Conservation (phyloP, 495 filamentous ascomycete genomes). For the Talaromyces stipitatus region DNA sequence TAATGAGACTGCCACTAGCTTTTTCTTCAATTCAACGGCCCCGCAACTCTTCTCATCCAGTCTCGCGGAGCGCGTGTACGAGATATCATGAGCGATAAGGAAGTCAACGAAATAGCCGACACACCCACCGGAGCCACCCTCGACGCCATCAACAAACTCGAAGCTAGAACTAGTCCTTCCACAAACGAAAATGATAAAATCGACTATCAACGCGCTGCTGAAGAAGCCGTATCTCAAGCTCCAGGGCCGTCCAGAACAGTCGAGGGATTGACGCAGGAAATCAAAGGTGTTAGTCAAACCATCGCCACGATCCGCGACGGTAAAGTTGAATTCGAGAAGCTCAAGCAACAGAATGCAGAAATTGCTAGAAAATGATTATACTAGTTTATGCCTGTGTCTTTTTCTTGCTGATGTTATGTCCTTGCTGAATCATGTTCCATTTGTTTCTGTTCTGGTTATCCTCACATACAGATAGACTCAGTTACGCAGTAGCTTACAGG, state of each 20-base stretch:
- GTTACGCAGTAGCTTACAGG: not conserved
- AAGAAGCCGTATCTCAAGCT: conserved; percentile 14
- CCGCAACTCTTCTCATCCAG: conserved; percentile 76
- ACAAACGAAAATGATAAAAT: conserved; percentile 4
- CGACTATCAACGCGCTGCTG: conserved; percentile 13
- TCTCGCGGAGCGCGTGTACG: conserved; percentile 66
- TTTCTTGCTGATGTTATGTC: not conserved
- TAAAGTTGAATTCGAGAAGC: conserved; percentile 60
- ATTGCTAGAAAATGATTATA: not conserved
- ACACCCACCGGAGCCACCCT: conserved; percentile 47
- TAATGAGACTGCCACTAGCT: conserved; percentile 39
- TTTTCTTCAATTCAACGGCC: conserved; percentile 84
- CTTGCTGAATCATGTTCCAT: not conserved
- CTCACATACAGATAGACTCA: not conserved
- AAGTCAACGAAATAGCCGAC: conserved; percentile 83
- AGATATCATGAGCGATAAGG: conserved; percentile 64
- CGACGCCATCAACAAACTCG: conserved; percentile 42
- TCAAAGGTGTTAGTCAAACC: conserved; percentile 29
- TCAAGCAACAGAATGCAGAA: not conserved
- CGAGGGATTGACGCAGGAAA: conserved; percentile 25
- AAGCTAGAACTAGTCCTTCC: conserved; percentile 7
- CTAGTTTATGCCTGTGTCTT: not conserved
- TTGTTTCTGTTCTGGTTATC: not conserved
- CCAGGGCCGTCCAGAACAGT: conserved; percentile 24
- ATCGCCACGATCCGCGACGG: conserved; percentile 60